Conservation (phyloP, 2,329 filamentous ascomycete genomes). For the Fusarium sp. region DNA sequence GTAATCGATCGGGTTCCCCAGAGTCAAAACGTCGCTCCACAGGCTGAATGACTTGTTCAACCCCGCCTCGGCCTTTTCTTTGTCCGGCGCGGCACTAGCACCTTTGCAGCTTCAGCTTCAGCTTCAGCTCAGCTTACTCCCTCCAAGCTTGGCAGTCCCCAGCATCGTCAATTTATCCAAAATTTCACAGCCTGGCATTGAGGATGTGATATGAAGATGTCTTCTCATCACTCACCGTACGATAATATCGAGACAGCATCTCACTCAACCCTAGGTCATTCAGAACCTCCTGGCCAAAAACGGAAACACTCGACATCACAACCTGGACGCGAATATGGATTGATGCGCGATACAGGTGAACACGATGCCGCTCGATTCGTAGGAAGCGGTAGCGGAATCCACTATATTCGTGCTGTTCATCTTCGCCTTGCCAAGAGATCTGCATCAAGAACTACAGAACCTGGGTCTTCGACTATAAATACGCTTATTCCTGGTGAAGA, state of each 20-base stretch:
- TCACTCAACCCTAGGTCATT: slow-evolving; percentile 36
- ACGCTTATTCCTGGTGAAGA: slow-evolving; percentile 65
- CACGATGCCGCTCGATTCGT: slow-evolving; percentile 63
- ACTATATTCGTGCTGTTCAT: slow-evolving; percentile 66
- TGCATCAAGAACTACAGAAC: slow-evolving; percentile 29
- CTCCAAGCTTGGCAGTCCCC: neutral
- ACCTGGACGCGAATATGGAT: slow-evolving; percentile 46
- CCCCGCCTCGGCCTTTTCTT: slow-evolving; percentile 44
- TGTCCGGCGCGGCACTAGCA: slow-evolving; percentile 35
- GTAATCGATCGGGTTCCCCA: neutral
- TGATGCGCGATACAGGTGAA: slow-evolving; percentile 61
- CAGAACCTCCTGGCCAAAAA: slow-evolving; percentile 38
- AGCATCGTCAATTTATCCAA: neutral
- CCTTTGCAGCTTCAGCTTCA: neutral
- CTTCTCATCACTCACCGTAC: slow-evolving; percentile 44
- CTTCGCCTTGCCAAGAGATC: slow-evolving; percentile 52
- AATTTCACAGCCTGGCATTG: accelerated
- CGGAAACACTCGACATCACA: slow-evolving; percentile 44
- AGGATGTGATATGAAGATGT: slow-evolving; percentile 30
- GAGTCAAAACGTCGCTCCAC: neutral
- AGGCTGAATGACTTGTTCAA: neutral
- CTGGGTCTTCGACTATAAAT: slow-evolving; percentile 25
- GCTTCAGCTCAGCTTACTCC: neutral
- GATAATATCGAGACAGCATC: slow-evolving; percentile 43
- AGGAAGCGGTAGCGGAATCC: slow-evolving; percentile 67